A percentile compares a stretch with the other conserved stretches of the same genome.
These are phyloP conservation scores for Peterozyma xylosa DNA, from an alignment of 805 yeast genomes.

Conservation along the genomic window DNA sequence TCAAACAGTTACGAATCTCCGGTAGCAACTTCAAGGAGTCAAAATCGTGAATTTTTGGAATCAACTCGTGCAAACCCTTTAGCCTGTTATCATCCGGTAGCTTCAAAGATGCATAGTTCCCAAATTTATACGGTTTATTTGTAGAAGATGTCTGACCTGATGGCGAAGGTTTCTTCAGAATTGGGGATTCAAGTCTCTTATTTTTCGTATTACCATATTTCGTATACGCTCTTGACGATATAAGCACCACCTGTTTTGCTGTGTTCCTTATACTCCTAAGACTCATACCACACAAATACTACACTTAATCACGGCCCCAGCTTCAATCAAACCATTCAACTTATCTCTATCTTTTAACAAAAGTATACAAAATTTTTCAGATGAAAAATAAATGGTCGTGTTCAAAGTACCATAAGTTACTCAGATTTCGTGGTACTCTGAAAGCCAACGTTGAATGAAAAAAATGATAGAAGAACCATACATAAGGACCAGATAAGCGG, in stretches of 20 bases:
- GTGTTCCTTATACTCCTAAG: neutral
- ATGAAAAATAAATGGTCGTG: no score
- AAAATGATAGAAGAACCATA: no score
- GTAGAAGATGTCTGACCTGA: neutral
- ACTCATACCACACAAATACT: no score
- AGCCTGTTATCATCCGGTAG: slow-evolving; percentile 27
- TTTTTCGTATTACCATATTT: slow-evolving; percentile 3
- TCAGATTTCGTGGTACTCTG: no score
- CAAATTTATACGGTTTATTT: slow-evolving; percentile 31
- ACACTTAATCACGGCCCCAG: no score
- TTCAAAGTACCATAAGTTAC: no score
- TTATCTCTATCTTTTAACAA: no score
- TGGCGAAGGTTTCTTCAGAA: slow-evolving; percentile 3
- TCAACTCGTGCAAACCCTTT: slow-evolving; percentile 28
- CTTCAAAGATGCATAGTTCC: slow-evolving; percentile 40
- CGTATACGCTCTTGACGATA: slow-evolving; percentile 1
- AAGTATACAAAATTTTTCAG: no score
- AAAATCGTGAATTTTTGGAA: slow-evolving; percentile 52
- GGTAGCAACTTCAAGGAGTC: slow-evolving; percentile 63
- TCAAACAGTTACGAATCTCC: slow-evolving; percentile 52
- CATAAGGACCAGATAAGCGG: no score
- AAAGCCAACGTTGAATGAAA: no score
- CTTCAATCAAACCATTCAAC: no score
- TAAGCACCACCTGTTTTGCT: slow-evolving; percentile 1
- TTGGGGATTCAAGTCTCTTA: slow-evolving; percentile 10